phyloP scores from a whole-genome alignment of 2,329 filamentous ascomycete species.

The Lachnellula suecica region DNA sequence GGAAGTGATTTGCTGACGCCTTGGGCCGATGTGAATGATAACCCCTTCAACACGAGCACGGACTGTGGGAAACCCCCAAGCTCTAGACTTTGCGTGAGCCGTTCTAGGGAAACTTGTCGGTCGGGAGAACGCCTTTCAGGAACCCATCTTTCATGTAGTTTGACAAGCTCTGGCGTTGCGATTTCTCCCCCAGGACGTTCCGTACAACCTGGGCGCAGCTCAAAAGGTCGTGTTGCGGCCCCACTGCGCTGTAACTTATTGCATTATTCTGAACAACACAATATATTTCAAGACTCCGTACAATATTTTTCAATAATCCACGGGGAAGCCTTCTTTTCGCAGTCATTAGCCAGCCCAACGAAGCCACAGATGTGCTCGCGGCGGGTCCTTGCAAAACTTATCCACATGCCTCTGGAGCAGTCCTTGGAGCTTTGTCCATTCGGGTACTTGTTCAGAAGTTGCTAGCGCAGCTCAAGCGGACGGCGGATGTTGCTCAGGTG shows the following conservation, averaged over 20 bases:
- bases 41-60: conserved; percentile 5
- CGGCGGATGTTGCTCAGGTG: no score
- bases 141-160: no score
- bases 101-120: no score
- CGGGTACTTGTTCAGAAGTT: no score
- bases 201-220: neutral
- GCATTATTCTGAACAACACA: conserved; percentile 23
- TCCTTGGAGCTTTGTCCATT: no score
- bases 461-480: no score
- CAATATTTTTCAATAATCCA: conserved; percentile 30
- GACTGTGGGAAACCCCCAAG: no score
- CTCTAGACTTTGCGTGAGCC: no score
- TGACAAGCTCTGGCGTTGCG: no score
- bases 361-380: conserved; percentile 34
- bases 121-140: no score
- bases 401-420: no score
- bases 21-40: conserved; percentile 8
- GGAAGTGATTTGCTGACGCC: conserved; percentile 4
- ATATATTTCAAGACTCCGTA: conserved; percentile 31
- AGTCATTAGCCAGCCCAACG: conserved; percentile 29
- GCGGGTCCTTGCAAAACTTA: conserved; percentile 28
- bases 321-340: conserved; percentile 23
- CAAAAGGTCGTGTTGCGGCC: conserved; percentile 7
- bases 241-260: conserved; percentile 6
- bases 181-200: no score